Evolutionary conservation across 805 yeast species (phyloP).

Genomic region (Wickerhamiella brachini): DNA sequence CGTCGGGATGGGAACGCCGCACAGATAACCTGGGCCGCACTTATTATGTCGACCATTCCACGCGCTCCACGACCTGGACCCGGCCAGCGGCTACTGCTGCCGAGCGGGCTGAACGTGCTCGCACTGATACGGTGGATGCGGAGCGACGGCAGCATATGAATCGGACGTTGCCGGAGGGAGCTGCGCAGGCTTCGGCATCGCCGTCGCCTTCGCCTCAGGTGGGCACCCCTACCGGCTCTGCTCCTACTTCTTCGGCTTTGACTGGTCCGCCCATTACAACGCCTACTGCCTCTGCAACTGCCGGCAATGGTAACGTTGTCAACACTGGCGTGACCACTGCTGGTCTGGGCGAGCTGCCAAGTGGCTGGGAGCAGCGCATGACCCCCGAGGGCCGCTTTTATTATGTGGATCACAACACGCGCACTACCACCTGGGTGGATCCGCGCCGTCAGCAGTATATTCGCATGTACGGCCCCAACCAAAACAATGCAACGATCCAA

Average conservation of each 20-base stretch:
- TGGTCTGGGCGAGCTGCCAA: slow-evolving; percentile 91
- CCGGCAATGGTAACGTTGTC: slow-evolving; percentile 30
- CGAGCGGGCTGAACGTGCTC: slow-evolving; percentile 49
- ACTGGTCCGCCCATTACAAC: background rate
- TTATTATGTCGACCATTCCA: slow-evolving; percentile 94
- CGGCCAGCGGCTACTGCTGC: slow-evolving; percentile 74
- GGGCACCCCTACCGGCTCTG: background rate
- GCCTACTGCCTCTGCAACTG: slow-evolving; percentile 16
- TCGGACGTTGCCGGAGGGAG: slow-evolving; percentile 71
- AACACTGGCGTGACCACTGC: slow-evolving; percentile 83
- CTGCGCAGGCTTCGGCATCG: slow-evolving; percentile 21
- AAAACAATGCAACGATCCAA: slow-evolving; percentile 72
- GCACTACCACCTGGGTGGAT: slow-evolving; percentile 99
- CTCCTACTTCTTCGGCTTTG: slow-evolving; percentile 5
- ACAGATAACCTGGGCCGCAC: slow-evolving; percentile 96
- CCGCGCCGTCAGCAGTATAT: slow-evolving; percentile 98
- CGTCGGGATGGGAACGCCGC: slow-evolving; percentile 98
- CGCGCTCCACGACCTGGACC: slow-evolving; percentile 98
- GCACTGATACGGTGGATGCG: slow-evolving; percentile 58
- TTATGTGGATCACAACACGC: slow-evolving; percentile 97
- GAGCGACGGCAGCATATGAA: slow-evolving; percentile 86
- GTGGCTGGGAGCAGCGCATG: slow-evolving; percentile 98
- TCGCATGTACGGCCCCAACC: slow-evolving; percentile 72
- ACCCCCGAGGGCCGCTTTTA: slow-evolving; percentile 98
- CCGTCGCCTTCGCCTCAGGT: slow-evolving; percentile 2